Base-by-base conservation (phyloP, 2,329 filamentous ascomycete genomes). In the Peltaster fructicola region DNA sequence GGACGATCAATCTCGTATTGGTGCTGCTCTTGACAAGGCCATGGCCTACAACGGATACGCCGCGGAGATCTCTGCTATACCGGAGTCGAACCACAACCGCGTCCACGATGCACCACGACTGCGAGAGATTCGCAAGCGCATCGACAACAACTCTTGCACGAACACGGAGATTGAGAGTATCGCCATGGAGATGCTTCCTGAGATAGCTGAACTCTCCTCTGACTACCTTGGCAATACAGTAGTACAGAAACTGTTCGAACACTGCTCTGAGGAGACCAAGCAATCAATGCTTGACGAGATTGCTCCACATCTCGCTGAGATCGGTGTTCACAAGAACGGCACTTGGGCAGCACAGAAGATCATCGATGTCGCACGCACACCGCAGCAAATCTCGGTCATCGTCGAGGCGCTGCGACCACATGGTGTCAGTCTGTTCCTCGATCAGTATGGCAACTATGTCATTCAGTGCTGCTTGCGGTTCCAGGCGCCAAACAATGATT, bases 271-370 rank as follows among this genome's bases (percentile, higher is more conserved):
- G 48, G 61, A 71, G 20, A 70, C 85, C 20, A 84, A 90, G 41
- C 82, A 93, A 50, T 74, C 77, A 29, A 95, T 98, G 88, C 61
- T 98, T 30, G 54, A 60, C 8, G 72, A 84, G 45, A 91, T 98
- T 41, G 71, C 78, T 3, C 84, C 85, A 30, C 84, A 93, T 47
- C 67, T 95, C 48, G 82, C 85, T 14, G 84, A 95, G 53, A 93
- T 95, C 53, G 88, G 88, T 41, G 73, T 93, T 6, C 88, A 98
- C 65, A 98, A 98, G 67, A 98, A 98, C 44, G 88, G 88, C 34
- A 98, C 88, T 1, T 98, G 88, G 88, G 88, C 88, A 27, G 88
- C 88, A 1, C 88, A 98, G 55, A 98, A 95, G 64, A 95, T 98
- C 44, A 95, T 98, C 39, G 85, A 95, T 43, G 81, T 92, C 5